A percentile compares a stretch with the other conserved stretches of the same genome.
phyloP scores from a whole-genome alignment of 2,329 filamentous ascomycete genomes.

The Cladosporium sp. region DNA sequence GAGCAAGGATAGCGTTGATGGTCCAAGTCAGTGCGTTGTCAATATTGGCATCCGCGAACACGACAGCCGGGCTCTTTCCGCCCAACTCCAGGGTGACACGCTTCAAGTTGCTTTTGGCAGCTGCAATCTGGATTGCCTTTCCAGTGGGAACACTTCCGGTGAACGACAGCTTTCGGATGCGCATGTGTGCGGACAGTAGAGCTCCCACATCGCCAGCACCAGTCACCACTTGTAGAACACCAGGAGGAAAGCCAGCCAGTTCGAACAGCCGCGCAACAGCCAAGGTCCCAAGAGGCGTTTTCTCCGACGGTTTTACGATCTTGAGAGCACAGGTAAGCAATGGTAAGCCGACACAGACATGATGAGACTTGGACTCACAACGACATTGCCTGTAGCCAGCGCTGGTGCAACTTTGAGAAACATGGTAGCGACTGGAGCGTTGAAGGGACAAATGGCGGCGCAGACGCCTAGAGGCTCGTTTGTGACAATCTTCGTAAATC shows the following conservation, averaged over 20 bases:
- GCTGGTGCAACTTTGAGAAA: conserved; percentile 69
- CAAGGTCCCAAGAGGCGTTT: conserved; percentile 59
- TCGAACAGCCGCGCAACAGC: conserved; percentile 45
- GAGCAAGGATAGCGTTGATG: conserved; percentile 64
- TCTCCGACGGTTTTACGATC: conserved; percentile 61
- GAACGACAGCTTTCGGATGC: conserved; percentile 81
- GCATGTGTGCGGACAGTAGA: conserved; percentile 74
- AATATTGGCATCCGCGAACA: conserved; percentile 73
- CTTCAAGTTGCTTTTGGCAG: conserved; percentile 75
- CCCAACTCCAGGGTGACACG: conserved; percentile 80
- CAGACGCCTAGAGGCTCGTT: conserved; percentile 54
- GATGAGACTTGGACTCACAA: conserved; percentile 42
- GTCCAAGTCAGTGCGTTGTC: conserved; percentile 77
- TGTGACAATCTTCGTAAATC: background rate
- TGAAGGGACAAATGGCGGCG: conserved; percentile 63
- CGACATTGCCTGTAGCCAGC: conserved; percentile 70
- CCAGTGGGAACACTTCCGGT: conserved; percentile 76
- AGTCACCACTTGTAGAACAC: conserved; percentile 54
- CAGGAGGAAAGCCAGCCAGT: conserved; percentile 77
- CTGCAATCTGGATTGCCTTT: conserved; percentile 77
- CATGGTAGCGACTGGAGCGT: conserved; percentile 42
- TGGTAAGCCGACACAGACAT: background rate
- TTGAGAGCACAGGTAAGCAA: background rate
- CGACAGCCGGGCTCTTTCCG: conserved; percentile 79
- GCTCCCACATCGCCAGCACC: conserved; percentile 47